These are phyloP conservation scores for Stagonosporopsis rhizophila DNA, from an alignment of 2,329 filamentous ascomycete species.

Conservation along the genomic window DNA sequence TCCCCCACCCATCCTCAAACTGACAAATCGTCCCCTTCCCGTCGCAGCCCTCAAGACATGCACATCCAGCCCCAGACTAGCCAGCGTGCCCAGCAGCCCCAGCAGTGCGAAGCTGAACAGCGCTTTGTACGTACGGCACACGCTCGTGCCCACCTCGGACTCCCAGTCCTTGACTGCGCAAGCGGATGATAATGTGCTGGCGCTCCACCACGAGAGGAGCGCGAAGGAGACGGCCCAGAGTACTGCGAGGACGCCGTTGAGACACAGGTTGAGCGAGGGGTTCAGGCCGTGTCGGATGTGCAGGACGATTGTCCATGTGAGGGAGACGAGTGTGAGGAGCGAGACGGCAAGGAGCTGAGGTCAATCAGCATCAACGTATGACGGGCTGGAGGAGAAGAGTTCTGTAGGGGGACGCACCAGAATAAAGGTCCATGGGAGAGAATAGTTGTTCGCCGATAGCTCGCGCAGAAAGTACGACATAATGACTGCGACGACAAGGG, in stretches of 20 bases:
- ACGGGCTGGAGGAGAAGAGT: not conserved
- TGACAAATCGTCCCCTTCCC: slow-evolving; percentile 57
- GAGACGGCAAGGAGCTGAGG: slow-evolving; percentile 61
- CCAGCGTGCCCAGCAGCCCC: slow-evolving; percentile 56
- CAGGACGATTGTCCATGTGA: slow-evolving; percentile 56
- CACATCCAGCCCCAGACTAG: slow-evolving; percentile 59
- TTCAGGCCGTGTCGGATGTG: slow-evolving; percentile 62
- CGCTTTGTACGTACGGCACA: slow-evolving; percentile 66
- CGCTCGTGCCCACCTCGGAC: slow-evolving; percentile 61
- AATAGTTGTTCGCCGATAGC: slow-evolving; percentile 59
- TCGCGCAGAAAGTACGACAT: slow-evolving; percentile 64
- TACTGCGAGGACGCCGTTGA: slow-evolving; percentile 58
- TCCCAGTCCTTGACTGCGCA: slow-evolving; percentile 62
- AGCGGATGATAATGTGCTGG: slow-evolving; percentile 59
- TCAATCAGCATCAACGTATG: slow-evolving; percentile 4
- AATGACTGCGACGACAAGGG: slow-evolving; percentile 60
- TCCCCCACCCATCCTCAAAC: slow-evolving; percentile 52
- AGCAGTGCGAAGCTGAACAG: slow-evolving; percentile 64
- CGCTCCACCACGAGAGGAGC: slow-evolving; percentile 62
- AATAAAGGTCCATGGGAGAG: slow-evolving; percentile 66
- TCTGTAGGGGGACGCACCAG: slow-evolving; percentile 51
- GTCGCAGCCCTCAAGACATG: slow-evolving; percentile 52
- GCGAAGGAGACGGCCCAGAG: slow-evolving; percentile 62
- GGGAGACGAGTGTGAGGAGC: slow-evolving; percentile 59
- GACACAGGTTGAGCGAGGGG: slow-evolving; percentile 57